Conservation (phyloP, 352 stramenopile species). For the Pythium rhizo-oryzae region DNA sequence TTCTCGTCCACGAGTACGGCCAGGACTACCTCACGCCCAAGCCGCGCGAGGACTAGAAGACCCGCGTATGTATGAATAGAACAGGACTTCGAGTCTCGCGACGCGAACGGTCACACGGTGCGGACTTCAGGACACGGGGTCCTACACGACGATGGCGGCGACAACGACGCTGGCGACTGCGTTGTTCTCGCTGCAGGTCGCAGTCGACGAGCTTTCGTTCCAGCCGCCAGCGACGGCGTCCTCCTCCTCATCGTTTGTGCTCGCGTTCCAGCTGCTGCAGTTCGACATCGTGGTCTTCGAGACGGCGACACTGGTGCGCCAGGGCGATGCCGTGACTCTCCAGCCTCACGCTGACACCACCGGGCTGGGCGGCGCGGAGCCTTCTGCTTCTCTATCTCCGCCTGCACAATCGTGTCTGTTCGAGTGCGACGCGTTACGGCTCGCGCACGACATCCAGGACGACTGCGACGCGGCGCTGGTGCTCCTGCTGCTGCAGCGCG, state of each 20-base stretch:
- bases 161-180: neutral
- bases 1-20: slow-evolving; percentile 40
- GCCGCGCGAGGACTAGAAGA: neutral
- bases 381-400: no score
- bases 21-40: neutral
- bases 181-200: slow-evolving; percentile 28
- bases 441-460: slow-evolving; percentile 6
- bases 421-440: slow-evolving; percentile 12
- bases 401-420: slow-evolving; percentile 25
- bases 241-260: neutral
- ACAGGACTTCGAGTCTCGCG: neutral
- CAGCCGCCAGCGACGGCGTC: neutral
- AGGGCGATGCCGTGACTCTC: neutral
- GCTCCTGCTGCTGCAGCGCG: slow-evolving; percentile 23
- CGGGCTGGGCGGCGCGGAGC: no score
- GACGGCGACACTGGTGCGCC: neutral
- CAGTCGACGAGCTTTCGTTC: slow-evolving; percentile 2
- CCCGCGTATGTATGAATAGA: neutral
- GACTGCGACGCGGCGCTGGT: slow-evolving; percentile 19
- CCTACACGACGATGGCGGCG: neutral
- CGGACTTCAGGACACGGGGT: neutral
- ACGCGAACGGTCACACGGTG: neutral
- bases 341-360: neutral
- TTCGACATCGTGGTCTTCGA: slow-evolving; percentile 29
- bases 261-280: slow-evolving; percentile 28